A percentile compares a stretch with the other conserved stretches of the same genome.
Conservation (phyloP, 768 basidiomycete genomes). For the Pulveroboletus sp. region DNA sequence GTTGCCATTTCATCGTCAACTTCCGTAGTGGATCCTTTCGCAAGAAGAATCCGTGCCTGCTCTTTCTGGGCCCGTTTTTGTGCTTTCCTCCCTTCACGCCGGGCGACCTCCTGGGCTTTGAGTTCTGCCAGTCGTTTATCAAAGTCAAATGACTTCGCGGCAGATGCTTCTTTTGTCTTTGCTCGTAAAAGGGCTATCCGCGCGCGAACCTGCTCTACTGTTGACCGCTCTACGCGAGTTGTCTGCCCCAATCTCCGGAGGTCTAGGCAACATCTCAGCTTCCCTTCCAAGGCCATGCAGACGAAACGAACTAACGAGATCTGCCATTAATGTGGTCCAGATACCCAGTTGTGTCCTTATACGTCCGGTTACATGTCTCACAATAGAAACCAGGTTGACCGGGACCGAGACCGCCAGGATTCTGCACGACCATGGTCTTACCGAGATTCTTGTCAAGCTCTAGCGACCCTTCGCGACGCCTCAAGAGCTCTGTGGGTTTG, state of each 20-base stretch:
- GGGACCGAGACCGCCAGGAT: constrained; percentile 73
- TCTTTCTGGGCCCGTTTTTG: constrained; percentile 78
- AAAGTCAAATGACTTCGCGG: constrained; percentile 92
- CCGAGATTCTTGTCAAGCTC: constrained; percentile 93
- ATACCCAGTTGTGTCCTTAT: constrained; percentile 92
- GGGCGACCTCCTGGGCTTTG: constrained; percentile 60
- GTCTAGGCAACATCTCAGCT: constrained; percentile 46
- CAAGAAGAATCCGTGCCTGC: constrained; percentile 60
- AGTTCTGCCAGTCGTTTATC: constrained; percentile 83
- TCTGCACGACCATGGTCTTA: constrained; percentile 93
- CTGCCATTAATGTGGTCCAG: constrained; percentile 94
- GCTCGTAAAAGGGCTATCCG: constrained; percentile 86
- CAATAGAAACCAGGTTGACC: constrained; percentile 95
- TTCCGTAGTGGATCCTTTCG: constrained; percentile 43
- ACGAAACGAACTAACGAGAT: constrained; percentile 60
- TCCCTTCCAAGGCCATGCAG: background rate
- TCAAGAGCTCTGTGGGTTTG: constrained; percentile 90
- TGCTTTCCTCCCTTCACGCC: constrained; percentile 70
- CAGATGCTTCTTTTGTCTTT: constrained; percentile 76
- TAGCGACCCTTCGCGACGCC: constrained; percentile 76
- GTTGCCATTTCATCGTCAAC: constrained; percentile 64
- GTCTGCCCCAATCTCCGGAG: constrained; percentile 93
- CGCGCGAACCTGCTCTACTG: constrained; percentile 86
- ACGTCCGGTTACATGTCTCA: constrained; percentile 83
- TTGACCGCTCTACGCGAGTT: constrained; percentile 85